Percentiles rank a stretch among this genome's conserved stretches.
phyloP scores from a whole-genome alignment of 2,329 filamentous ascomycete species.

The Pseudocercospora ulei region DNA sequence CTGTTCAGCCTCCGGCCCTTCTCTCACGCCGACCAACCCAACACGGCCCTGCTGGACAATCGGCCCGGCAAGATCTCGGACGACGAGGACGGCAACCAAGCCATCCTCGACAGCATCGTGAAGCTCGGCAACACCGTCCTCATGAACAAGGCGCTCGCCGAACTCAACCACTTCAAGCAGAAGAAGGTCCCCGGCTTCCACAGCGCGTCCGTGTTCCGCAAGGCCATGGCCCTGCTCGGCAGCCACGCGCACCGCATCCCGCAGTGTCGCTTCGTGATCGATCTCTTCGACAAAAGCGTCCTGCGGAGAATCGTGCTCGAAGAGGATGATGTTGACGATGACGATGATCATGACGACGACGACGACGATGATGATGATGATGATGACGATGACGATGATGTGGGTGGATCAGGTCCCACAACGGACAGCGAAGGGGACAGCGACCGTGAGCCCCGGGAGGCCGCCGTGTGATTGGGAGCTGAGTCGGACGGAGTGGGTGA shows the following conservation, averaged over 20 bases:
- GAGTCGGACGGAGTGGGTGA: too few relatives aligned
- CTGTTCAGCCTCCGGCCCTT: conserved; percentile 56
- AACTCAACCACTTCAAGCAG: conserved; percentile 52
- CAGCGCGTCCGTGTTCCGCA: conserved; percentile 68
- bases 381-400: not conserved
- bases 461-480: too few relatives aligned
- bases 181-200: conserved; percentile 67
- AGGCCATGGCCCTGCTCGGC: conserved; percentile 75
- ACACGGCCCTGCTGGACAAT: conserved; percentile 16
- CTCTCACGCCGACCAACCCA: conserved; percentile 7
- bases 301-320: conserved; percentile 75
- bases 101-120: conserved; percentile 72
- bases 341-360: not conserved
- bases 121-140: conserved; percentile 90
- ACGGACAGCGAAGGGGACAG: too few relatives aligned
- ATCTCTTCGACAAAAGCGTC: conserved; percentile 86
- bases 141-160: conserved; percentile 73
- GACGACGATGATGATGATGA: not conserved
- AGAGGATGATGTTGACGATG: conserved; percentile 51
- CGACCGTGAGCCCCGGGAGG: too few relatives aligned
- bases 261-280: conserved; percentile 80
- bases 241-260: conserved; percentile 80
- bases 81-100: conserved; percentile 54
- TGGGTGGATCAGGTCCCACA: too few relatives aligned
- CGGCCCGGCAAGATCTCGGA: conserved; percentile 22